Conservation (phyloP, 257 asterid genomes). For the Primulina huaijiensis region DNA sequence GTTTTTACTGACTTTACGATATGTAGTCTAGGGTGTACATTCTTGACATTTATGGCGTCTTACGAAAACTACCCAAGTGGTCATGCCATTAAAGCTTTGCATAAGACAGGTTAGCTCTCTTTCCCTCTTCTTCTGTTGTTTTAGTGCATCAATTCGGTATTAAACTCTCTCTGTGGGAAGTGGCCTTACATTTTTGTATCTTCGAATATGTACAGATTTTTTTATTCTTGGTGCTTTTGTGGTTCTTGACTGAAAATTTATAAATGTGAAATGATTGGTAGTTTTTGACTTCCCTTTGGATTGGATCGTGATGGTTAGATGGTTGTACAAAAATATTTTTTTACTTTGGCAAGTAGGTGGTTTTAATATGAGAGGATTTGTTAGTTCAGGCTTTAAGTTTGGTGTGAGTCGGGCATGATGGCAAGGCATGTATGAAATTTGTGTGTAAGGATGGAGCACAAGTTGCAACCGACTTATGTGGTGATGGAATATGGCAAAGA, state of each 20-base stretch:
- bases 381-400: too few species aligned
- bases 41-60: constrained; percentile 71
- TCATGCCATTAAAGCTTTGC: constrained; percentile 66
- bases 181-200: not conserved
- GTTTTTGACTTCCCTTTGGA: not conserved
- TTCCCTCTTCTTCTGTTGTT: constrained; percentile 18
- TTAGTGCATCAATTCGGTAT: not conserved
- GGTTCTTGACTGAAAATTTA: not conserved
- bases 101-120: constrained; percentile 60
- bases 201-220: too few species aligned
- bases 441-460: not conserved
- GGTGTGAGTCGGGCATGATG: not conserved
- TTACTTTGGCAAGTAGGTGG: not conserved
- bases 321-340: not conserved
- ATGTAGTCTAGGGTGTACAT: constrained; percentile 84
- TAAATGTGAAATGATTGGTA: not conserved
- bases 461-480: not conserved
- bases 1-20: constrained; percentile 41
- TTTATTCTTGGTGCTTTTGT: not conserved
- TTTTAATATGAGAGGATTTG: too few species aligned
- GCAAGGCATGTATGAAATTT: not conserved
- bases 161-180: not conserved
- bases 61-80: constrained; percentile 94
- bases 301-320: not conserved
- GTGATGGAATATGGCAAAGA: too few species aligned